A percentile compares a stretch with the other conserved stretches of the same genome.
phyloP scores from a whole-genome alignment of 2,329 filamentous ascomycete species.

The Pseudogymnoascus sp. region DNA sequence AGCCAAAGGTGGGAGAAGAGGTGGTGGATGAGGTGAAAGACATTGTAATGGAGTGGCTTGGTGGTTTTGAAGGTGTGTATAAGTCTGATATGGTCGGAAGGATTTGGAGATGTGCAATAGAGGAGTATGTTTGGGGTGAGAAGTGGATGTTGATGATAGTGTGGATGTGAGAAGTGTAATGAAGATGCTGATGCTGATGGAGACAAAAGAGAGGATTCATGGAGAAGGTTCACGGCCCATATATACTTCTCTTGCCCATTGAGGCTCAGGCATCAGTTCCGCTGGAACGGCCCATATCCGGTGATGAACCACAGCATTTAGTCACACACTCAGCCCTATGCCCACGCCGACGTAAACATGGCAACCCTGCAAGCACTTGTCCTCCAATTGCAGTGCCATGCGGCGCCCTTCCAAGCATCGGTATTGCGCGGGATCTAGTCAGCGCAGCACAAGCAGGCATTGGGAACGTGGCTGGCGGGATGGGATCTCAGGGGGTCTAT shows the following conservation, averaged over 20 bases:
- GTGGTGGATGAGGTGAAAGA: not conserved
- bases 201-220: constrained; percentile 1
- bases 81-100: not conserved
- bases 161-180: constrained; percentile 1
- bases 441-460: constrained; percentile 2
- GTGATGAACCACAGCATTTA: not conserved
- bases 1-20: not conserved
- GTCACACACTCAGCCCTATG: constrained; percentile 7
- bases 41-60: not conserved
- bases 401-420: not conserved
- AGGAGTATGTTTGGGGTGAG: not conserved
- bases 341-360: constrained; percentile 3
- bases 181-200: constrained; percentile 3
- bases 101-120: not conserved
- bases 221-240: not conserved
- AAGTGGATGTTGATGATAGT: not conserved
- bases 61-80: not conserved
- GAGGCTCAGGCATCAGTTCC: not conserved
- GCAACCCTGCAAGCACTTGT: not conserved
- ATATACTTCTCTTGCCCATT: constrained; percentile 3
- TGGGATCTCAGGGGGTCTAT: constrained; percentile 5
- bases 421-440: constrained; percentile 2
- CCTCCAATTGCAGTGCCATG: not conserved
- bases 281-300: not conserved
- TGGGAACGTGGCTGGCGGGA: constrained; percentile 1